Conservation (phyloP, 2,329 filamentous ascomycete genomes). For the Juglanconis juglandina region DNA sequence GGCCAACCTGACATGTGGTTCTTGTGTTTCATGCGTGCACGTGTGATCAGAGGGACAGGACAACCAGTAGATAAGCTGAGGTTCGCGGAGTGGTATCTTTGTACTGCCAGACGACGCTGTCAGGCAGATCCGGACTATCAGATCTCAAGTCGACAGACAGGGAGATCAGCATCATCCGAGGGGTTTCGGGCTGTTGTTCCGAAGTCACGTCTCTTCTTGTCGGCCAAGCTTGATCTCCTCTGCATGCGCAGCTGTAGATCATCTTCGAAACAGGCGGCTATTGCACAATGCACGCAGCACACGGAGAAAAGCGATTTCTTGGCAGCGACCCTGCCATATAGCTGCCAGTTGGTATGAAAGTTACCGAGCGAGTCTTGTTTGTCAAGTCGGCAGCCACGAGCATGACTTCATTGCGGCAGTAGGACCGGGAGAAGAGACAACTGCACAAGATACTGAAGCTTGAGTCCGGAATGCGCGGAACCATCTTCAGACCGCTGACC, state of each 20-base stretch:
- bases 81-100: neutral
- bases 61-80: neutral
- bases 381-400: neutral
- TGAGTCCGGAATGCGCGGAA: neutral
- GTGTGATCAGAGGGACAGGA: neutral
- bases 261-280: neutral
- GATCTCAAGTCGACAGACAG: neutral
- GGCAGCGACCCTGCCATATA: neutral
- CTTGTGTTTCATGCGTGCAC: conserved; percentile 1
- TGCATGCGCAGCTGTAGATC: neutral
- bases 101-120: neutral
- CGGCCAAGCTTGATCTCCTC: neutral
- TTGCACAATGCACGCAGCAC: neutral
- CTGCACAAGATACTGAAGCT: neutral
- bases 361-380: neutral
- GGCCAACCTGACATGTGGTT: neutral
- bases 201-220: too few species aligned
- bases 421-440: neutral
- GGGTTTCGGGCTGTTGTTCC: too few species aligned
- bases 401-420: neutral
- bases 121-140: neutral
- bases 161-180: neutral
- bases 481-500: too few species aligned
- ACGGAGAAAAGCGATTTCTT: neutral
- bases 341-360: too few species aligned